Base-by-base conservation (phyloP, 2,329 filamentous ascomycete species). In the Paraphaeosphaeria sporulosa region DNA sequence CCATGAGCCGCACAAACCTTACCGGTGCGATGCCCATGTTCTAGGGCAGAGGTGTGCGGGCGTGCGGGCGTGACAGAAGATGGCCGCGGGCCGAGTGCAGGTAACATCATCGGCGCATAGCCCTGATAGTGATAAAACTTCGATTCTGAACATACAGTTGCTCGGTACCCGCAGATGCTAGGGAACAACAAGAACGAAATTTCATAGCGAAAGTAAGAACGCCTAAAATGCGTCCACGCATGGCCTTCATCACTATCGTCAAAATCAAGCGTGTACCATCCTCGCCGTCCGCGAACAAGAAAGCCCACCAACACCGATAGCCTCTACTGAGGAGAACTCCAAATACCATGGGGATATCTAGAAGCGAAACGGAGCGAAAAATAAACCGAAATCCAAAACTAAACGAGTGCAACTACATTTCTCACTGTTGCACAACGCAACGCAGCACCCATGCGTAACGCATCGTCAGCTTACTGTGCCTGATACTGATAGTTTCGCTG, bases 401-500 rank as follows among this genome's bases (percentile, higher is more conserved):
- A 60, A 54, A 52, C 52, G 32, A 53, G 21, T 51, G 54, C 55
- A 36, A 42, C 43, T 42, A 13, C 30, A 23, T 55, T 32, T 19
- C 51, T 38, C 49, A 46, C 46, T 12, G 52, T 54, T 46, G 38
- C 34, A 46, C 57, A 44, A 55, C 10, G 49, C 34, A 23, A n/a
- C 54, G 44, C 30, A 32, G 30, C 30, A 32, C 30, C 53, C 42
- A 47, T 42, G 52, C 30, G 10, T 23, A n/a, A n/a, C 19, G 19
- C 38, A 32, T 44, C 53, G 55, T 59, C 17, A 36, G 10, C 54
- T 64, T 66, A 71, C 61, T 71, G 65, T 17, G 66, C 63, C 43
- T 71, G 71, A 52, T 72, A 77, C 43, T 69, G 71, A 48, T 77
- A 76, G 44, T 69, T 72, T 42, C 75, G 72, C 60, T 67, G 68